These are phyloP conservation scores for Kwoniella mangroviensis DNA, from an alignment of 768 basidiomycete genomes.

Conservation along the genomic window DNA sequence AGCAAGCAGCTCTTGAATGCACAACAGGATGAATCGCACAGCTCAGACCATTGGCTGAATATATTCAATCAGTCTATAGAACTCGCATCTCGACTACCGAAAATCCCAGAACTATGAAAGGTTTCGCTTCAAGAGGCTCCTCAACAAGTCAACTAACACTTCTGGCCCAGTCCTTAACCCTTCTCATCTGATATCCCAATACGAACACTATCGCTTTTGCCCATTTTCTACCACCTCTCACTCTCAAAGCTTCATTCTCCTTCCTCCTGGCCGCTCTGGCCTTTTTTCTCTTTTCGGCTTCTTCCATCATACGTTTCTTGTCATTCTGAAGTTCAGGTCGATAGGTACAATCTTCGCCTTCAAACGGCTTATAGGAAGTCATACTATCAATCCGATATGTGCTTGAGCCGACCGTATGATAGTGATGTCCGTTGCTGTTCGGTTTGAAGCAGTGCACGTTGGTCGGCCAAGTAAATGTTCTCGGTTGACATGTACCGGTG, in stretches of 20 bases:
- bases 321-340: too few species aligned
- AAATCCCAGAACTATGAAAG: too few species aligned
- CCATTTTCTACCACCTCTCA: not conserved
- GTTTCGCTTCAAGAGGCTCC: too few species aligned
- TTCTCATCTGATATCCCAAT: not conserved
- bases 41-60: too few species aligned
- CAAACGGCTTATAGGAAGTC: not conserved
- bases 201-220: not conserved
- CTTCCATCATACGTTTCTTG: not conserved
- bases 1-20: not conserved
- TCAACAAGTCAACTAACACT: not conserved
- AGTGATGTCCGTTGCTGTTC: not conserved
- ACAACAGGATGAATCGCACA: too few species aligned
- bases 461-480: not conserved
- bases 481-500: not conserved
- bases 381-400: not conserved
- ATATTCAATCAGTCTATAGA: too few species aligned
- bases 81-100: too few species aligned
- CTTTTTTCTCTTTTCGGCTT: not conserved
- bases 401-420: not conserved
- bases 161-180: not conserved
- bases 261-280: not conserved
- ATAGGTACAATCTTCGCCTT: not conserved
- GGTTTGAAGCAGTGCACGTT: not conserved
- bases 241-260: not conserved